These are phyloP conservation scores for Phytopythium helicoides DNA, from an alignment of 352 stramenopile genomes.

Conservation along the genomic window DNA sequence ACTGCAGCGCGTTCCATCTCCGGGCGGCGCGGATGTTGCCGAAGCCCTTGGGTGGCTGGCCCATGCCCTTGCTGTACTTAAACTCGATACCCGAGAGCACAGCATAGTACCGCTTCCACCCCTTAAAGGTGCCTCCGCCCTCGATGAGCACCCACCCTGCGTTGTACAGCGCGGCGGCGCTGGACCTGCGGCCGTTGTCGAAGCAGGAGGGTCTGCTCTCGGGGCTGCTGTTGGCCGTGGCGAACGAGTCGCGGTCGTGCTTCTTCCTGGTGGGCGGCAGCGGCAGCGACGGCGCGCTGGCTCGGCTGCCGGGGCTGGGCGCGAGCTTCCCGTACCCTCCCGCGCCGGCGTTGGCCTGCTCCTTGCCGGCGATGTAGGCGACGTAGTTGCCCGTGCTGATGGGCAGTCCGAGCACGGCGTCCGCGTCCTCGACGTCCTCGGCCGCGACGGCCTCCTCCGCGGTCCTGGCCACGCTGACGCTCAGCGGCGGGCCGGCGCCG, in stretches of 20 bases:
- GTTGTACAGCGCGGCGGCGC: conserved; percentile 51
- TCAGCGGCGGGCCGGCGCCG: neutral
- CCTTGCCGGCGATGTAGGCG: conserved; percentile 32
- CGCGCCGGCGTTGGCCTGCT: conserved; percentile 22
- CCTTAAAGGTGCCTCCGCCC: conserved; percentile 41
- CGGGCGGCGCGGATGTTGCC: conserved; percentile 47
- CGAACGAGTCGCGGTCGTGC: conserved; percentile 18
- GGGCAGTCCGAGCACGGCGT: conserved; percentile 56
- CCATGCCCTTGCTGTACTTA: conserved; percentile 63
- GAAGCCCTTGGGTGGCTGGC: conserved; percentile 66
- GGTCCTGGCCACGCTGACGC: neutral
- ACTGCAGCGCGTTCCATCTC: conserved; percentile 39
- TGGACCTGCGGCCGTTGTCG: conserved; percentile 52
- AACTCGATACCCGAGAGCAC: conserved; percentile 73
- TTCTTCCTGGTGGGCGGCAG: conserved; percentile 23
- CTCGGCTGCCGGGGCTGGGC: conserved; percentile 14
- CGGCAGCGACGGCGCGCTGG: conserved; percentile 36
- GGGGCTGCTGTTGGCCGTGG: conserved; percentile 20
- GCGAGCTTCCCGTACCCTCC: conserved; percentile 61
- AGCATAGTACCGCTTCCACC: conserved; percentile 73
- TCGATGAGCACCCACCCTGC: conserved; percentile 71
- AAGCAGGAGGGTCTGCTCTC: conserved; percentile 52
- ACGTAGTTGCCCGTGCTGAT: conserved; percentile 63
- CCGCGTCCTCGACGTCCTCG: conserved; percentile 21
- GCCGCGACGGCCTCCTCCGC: conserved; percentile 7